Evolutionary conservation across 2,329 filamentous ascomycete species (phyloP).

Genomic region (Phoma sp.): DNA sequence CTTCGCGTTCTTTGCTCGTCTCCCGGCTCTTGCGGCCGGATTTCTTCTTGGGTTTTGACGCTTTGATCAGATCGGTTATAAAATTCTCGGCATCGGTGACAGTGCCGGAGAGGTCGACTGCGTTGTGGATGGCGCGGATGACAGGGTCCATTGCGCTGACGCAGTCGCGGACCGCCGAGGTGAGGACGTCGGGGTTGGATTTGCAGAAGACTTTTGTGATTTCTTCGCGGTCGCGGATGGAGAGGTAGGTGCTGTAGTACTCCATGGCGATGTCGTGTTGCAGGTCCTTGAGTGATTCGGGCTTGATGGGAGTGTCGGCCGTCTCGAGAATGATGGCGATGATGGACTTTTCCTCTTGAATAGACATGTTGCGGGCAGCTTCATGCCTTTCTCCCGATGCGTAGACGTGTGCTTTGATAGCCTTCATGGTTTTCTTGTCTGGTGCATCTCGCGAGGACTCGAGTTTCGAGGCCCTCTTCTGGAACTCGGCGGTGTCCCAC

Average conservation of each 20-base stretch:
- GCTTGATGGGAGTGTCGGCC: slow-evolving; percentile 53
- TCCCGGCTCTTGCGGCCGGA: slow-evolving; percentile 33
- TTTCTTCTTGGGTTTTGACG: slow-evolving; percentile 50
- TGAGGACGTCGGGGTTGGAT: slow-evolving; percentile 75
- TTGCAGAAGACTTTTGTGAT: slow-evolving; percentile 73
- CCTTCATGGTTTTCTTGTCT: slow-evolving; percentile 66
- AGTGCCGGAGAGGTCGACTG: slow-evolving; percentile 74
- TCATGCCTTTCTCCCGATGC: slow-evolving; percentile 65
- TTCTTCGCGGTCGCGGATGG: slow-evolving; percentile 75
- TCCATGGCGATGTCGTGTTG: slow-evolving; percentile 72
- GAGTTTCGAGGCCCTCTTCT: slow-evolving; percentile 69
- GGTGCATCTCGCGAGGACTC: slow-evolving; percentile 68
- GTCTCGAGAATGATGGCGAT: slow-evolving; percentile 69
- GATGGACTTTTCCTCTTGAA: slow-evolving; percentile 65
- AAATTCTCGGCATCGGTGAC: slow-evolving; percentile 73
- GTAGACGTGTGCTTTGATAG: slow-evolving; percentile 66
- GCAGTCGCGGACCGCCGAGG: slow-evolving; percentile 68
- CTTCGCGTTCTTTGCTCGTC: slow-evolving; percentile 30
- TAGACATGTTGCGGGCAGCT: slow-evolving; percentile 64
- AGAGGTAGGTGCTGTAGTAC: slow-evolving; percentile 75
- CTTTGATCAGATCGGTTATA: slow-evolving; percentile 73
- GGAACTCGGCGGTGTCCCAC: slow-evolving; percentile 77
- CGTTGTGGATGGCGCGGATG: slow-evolving; percentile 74
- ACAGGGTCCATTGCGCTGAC: slow-evolving; percentile 76
- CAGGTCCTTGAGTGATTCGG: slow-evolving; percentile 60